These are phyloP conservation scores for Amanita inopinata DNA, from an alignment of 768 basidiomycete species.

Conservation along the genomic window DNA sequence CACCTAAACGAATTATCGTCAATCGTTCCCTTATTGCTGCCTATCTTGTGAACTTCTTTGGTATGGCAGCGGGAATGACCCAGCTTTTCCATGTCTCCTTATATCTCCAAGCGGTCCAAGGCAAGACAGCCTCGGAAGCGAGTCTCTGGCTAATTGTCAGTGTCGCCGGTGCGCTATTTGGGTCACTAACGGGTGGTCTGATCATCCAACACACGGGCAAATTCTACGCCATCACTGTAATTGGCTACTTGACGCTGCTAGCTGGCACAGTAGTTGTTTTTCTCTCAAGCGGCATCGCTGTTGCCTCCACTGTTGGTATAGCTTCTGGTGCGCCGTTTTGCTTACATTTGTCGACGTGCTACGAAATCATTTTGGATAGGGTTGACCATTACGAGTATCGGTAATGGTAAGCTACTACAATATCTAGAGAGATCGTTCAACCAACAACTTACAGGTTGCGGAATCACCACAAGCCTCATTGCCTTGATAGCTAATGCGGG, in stretches of 20 bases:
- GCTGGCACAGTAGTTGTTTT: slow-evolving; percentile 28
- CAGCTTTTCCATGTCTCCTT: slow-evolving; percentile 45
- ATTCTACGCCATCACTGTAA: slow-evolving; percentile 42
- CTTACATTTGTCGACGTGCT: not conserved
- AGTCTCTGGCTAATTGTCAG: slow-evolving; percentile 43
- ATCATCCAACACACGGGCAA: slow-evolving; percentile 50
- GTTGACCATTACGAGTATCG: slow-evolving; percentile 24
- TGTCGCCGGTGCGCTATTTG: slow-evolving; percentile 35
- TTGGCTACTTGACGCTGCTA: slow-evolving; percentile 28
- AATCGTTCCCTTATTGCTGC: slow-evolving; percentile 39
- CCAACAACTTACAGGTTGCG: slow-evolving; percentile 29
- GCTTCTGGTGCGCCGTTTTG: slow-evolving; percentile 28
- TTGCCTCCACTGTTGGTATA: slow-evolving; percentile 28
- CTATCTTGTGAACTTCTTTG: slow-evolving; percentile 54
- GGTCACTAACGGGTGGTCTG: slow-evolving; percentile 42
- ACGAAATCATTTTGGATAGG: slow-evolving; percentile 15
- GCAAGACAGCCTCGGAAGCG: slow-evolving; percentile 35
- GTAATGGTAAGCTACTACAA: slow-evolving; percentile 25
- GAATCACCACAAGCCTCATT: slow-evolving; percentile 47
- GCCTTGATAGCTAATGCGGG: slow-evolving; percentile 58
- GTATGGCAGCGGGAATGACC: slow-evolving; percentile 32
- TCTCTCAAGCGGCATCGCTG: slow-evolving; percentile 29
- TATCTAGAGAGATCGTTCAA: too few species aligned
- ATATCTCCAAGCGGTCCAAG: slow-evolving; percentile 49
- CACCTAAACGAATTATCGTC: slow-evolving; percentile 43